These are phyloP conservation scores for Candida chilensis DNA, from an alignment of 805 yeast genomes.

Conservation along the genomic window DNA sequence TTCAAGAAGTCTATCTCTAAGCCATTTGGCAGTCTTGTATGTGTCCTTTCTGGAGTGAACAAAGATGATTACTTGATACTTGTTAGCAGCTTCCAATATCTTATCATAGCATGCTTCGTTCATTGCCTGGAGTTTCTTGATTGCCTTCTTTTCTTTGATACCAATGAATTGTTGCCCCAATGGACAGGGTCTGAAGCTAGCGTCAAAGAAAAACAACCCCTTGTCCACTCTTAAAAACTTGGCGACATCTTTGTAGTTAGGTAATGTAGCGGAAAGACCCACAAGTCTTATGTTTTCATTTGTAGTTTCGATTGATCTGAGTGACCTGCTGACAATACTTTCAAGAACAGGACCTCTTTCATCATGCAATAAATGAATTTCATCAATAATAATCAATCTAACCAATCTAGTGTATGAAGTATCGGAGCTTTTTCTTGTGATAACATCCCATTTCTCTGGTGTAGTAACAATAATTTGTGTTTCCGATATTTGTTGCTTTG, in stretches of 20 bases:
- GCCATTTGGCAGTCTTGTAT: slow-evolving; percentile 67
- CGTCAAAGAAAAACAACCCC: slow-evolving; percentile 75
- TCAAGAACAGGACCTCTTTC: slow-evolving; percentile 94
- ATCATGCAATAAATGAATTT: slow-evolving; percentile 87
- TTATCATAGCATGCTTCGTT: slow-evolving; percentile 82
- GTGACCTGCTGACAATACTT: slow-evolving; percentile 71
- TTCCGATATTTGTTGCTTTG: slow-evolving; percentile 63
- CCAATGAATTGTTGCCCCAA: slow-evolving; percentile 84
- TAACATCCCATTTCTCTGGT: slow-evolving; percentile 97
- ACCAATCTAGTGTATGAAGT: slow-evolving; percentile 57
- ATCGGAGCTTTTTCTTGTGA: slow-evolving; percentile 75
- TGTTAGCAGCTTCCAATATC: slow-evolving; percentile 52
- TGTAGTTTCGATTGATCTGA: slow-evolving; percentile 33
- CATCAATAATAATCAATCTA: slow-evolving; percentile 75
- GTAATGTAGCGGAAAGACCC: slow-evolving; percentile 89
- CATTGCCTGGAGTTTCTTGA: slow-evolving; percentile 74
- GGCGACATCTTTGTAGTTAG: slow-evolving; percentile 84
- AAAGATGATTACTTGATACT: slow-evolving; percentile 78
- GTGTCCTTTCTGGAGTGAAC: slow-evolving; percentile 96
- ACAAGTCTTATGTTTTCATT: slow-evolving; percentile 56
- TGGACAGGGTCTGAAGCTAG: slow-evolving; percentile 88
- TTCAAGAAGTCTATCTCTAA: slow-evolving; percentile 53
- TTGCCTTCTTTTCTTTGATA: slow-evolving; percentile 71
- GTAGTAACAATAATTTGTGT: slow-evolving; percentile 87
- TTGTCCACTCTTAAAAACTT: slow-evolving; percentile 62